Percentiles rank a stretch among this genome's conserved stretches.
phyloP scores from a whole-genome alignment of 148 eudicot genomes.

The Limonium bicolor region DNA sequence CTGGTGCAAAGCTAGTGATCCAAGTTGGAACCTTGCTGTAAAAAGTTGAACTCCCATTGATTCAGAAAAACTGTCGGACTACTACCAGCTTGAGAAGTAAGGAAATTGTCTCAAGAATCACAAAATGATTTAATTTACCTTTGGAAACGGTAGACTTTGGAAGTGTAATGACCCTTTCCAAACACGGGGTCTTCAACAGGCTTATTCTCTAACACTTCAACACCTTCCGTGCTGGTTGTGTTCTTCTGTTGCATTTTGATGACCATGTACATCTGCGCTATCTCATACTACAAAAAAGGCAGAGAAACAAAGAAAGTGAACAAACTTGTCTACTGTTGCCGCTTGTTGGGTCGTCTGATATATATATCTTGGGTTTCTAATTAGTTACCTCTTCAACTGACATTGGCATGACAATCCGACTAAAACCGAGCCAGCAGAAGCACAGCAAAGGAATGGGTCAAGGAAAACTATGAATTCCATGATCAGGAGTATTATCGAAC shows the following conservation, averaged over 20 bases:
- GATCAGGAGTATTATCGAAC: neutral
- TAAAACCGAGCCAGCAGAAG: constrained; percentile 11
- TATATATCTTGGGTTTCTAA: neutral
- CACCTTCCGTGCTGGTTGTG: constrained; percentile 43
- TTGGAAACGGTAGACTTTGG: constrained; percentile 43
- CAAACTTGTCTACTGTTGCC: neutral
- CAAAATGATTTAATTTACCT: constrained; percentile 31
- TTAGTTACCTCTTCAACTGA: constrained; percentile 48
- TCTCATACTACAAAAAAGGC: constrained; percentile 33
- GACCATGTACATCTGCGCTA: constrained; percentile 55
- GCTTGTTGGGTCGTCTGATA: too few relatives aligned
- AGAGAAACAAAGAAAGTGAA: neutral
- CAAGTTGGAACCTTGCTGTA: constrained; percentile 66
- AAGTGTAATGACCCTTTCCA: constrained; percentile 55
- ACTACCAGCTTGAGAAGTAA: neutral
- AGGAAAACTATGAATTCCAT: constrained; percentile 7
- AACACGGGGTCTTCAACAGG: constrained; percentile 36
- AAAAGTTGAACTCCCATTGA: neutral
- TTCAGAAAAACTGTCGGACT: neutral
- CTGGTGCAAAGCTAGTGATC: constrained; percentile 42
- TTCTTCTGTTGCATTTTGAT: constrained; percentile 51
- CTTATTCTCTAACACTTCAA: constrained; percentile 39
- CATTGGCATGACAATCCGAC: constrained; percentile 74
- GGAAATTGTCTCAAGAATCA: neutral
- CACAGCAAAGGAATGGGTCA: constrained; percentile 9